Conservation (phyloP, 129 eudicot genomes). For the Sambucus nigra region DNA sequence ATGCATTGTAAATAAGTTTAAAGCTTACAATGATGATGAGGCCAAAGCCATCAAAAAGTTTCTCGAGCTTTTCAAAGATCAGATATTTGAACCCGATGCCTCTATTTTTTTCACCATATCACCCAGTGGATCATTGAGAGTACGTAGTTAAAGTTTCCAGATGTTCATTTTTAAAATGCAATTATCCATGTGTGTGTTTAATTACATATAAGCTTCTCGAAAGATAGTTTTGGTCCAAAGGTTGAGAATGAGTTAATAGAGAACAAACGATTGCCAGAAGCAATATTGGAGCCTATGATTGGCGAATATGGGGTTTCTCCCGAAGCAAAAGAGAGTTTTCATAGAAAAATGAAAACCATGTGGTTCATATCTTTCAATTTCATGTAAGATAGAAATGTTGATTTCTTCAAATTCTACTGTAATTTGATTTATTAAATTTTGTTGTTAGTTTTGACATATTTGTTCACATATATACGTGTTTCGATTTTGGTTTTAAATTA, state of each 20-base stretch:
- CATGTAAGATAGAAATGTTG: too few relatives aligned
- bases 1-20: constrained; percentile 46
- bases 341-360: too few relatives aligned
- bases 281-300: constrained; percentile 68
- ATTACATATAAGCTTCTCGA: constrained; percentile 61
- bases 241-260: constrained; percentile 37
- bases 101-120: constrained; percentile 60
- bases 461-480: too few relatives aligned
- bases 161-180: too few relatives aligned
- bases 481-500: too few relatives aligned
- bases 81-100: constrained; percentile 58
- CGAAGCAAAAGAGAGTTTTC: constrained; percentile 55
- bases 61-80: constrained; percentile 47
- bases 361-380: too few relatives aligned
- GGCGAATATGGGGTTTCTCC: constrained; percentile 92
- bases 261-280: constrained; percentile 47
- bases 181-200: too few relatives aligned
- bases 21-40: constrained; percentile 52
- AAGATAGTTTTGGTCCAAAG: constrained; percentile 49
- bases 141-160: constrained; percentile 10
- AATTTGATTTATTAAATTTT: too few relatives aligned
- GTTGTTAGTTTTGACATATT: too few relatives aligned
- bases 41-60: constrained; percentile 51
- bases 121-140: constrained; percentile 49
- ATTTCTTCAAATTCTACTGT: too few relatives aligned